phyloP scores from a whole-genome alignment of 2,329 filamentous ascomycete genomes.

The Pestalotiopsis sp. region DNA sequence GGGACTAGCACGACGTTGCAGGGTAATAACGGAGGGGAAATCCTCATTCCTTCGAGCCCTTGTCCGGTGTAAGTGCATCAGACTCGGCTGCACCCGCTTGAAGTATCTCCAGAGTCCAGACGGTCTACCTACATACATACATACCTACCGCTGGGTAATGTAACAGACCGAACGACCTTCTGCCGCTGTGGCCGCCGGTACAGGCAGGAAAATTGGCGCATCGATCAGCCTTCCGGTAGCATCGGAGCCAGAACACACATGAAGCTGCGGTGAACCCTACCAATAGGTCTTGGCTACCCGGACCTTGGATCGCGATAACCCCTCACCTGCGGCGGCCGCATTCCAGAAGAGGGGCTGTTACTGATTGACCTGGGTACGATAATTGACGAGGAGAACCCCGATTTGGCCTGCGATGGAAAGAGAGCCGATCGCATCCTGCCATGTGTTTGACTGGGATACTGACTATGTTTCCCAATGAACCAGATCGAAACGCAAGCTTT shows the following conservation, averaged over 20 bases:
- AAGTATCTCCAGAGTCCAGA: not conserved
- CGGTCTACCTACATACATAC: not conserved
- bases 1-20: not conserved
- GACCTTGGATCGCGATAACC: not conserved
- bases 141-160: not conserved
- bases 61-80: slow-evolving; percentile 15
- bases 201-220: not conserved
- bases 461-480: not conserved
- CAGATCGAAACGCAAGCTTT: not conserved
- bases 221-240: not conserved
- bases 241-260: not conserved
- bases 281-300: not conserved
- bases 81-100: slow-evolving; percentile 9
- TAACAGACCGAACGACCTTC: not conserved
- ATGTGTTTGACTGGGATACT: not conserved
- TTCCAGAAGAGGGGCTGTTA: not conserved
- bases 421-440: not conserved
- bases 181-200: not conserved
- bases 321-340: not conserved
- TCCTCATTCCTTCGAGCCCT: not conserved
- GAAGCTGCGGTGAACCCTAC: not conserved
- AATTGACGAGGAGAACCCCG: not conserved
- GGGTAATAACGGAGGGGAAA: not conserved
- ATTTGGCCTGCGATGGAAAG: not conserved
- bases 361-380: not conserved